Evolutionary conservation across 2,329 filamentous ascomycete genomes (phyloP).

Genomic region (Fulvia fulva): DNA sequence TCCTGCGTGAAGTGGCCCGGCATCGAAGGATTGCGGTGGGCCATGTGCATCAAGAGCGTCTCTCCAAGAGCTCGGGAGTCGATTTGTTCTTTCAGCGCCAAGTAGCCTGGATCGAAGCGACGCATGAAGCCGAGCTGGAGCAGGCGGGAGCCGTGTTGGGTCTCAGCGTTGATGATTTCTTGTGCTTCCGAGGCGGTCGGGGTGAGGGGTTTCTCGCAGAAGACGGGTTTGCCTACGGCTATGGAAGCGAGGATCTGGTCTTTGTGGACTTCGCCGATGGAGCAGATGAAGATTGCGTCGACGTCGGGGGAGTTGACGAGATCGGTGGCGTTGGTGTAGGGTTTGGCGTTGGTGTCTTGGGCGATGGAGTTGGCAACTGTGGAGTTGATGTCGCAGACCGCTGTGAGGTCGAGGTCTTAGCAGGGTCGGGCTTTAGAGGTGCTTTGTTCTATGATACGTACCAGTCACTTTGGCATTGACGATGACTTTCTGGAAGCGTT

Average conservation of each 20-base stretch:
- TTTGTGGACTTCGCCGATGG: neutral
- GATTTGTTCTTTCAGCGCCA: neutral
- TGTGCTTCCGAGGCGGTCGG: neutral
- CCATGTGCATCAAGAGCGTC: neutral
- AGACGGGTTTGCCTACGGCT: neutral
- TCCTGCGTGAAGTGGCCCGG: neutral
- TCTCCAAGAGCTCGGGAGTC: neutral
- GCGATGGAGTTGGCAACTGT: neutral
- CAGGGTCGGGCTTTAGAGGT: neutral
- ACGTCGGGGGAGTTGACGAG: neutral
- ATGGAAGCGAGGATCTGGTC: neutral
- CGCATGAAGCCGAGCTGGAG: conserved; percentile 1
- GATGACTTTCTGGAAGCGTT: neutral
- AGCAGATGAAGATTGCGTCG: conserved; percentile 1
- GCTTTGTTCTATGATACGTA: neutral
- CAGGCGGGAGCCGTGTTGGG: neutral
- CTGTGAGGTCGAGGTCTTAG: neutral
- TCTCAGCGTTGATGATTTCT: neutral
- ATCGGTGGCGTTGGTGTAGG: neutral
- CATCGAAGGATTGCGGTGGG: neutral
- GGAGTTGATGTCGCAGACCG: neutral
- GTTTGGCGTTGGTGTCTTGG: neutral
- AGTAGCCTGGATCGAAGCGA: neutral
- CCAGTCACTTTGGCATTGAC: neutral
- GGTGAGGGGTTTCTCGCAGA: neutral